Evolutionary conservation across 163 green algal genomes (phyloP).

Genomic region (Scenedesmus sp.): DNA sequence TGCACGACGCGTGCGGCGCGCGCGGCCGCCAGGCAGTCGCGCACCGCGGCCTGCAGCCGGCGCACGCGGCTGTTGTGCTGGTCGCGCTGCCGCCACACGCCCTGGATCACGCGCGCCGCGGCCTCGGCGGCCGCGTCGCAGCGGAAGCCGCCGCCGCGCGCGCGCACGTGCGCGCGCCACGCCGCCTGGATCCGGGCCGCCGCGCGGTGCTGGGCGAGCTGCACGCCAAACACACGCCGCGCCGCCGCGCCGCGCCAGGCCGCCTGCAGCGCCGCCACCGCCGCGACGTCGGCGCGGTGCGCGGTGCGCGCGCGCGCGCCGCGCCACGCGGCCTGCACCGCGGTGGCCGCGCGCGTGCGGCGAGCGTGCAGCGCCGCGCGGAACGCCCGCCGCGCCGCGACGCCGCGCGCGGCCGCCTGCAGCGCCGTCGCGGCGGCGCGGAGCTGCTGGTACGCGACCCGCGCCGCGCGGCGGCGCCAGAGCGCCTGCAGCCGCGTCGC

Average conservation of each 20-base stretch:
- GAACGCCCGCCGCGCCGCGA: constrained; percentile 4
- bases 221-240: constrained; percentile 10
- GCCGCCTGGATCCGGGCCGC: constrained; percentile 19
- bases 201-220: constrained; percentile 11
- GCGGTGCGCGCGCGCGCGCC: constrained; percentile 53
- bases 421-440: constrained; percentile 32
- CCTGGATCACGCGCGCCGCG: constrained; percentile 27
- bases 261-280: constrained; percentile 56
- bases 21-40: neutral
- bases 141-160: neutral
- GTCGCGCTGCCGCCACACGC: constrained; percentile 22
- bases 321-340: constrained; percentile 81
- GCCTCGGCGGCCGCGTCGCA: constrained; percentile 29
- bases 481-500: constrained; percentile 4
- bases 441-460: constrained; percentile 4
- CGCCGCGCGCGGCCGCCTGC: constrained; percentile 3
- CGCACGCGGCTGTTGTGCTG: constrained; percentile 42
- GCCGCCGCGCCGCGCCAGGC: constrained; percentile 35
- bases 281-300: constrained; percentile 56
- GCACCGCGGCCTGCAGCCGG: constrained; percentile 22
- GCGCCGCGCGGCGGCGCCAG: neutral
- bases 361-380: neutral
- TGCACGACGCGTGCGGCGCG: neutral
- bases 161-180: constrained; percentile 5
- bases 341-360: constrained; percentile 51